These are phyloP conservation scores for Sophora flavescens DNA, from an alignment of 306 rosid species.

Conservation along the genomic window DNA sequence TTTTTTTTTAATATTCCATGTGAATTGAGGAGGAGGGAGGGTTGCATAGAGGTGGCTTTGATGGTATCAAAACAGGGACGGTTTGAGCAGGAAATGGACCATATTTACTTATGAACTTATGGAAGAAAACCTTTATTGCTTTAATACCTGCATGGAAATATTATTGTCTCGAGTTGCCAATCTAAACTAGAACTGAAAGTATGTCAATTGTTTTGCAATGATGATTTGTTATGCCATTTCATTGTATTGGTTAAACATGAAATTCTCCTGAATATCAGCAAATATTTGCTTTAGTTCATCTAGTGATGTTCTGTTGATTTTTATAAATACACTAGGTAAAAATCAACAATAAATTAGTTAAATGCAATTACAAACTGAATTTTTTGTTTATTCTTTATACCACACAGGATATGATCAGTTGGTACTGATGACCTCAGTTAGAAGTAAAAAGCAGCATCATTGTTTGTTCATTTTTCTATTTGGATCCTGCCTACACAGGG, in stretches of 20 bases:
- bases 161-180: slow-evolving; percentile 14
- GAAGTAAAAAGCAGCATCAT: slow-evolving; percentile 11
- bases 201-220: slow-evolving; percentile 25
- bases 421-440: slow-evolving; percentile 17
- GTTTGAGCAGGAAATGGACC: slow-evolving; percentile 27
- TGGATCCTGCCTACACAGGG: slow-evolving; percentile 34
- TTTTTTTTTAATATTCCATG: not conserved
- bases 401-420: slow-evolving; percentile 13
- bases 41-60: not conserved
- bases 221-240: not conserved
- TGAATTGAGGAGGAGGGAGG: not conserved
- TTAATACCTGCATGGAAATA: slow-evolving; percentile 24
- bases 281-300: slow-evolving; percentile 18
- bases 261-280: not conserved
- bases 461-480: slow-evolving; percentile 34
- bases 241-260: not conserved
- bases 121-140: slow-evolving; percentile 10
- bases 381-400: slow-evolving; percentile 20
- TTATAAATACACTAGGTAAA: not conserved
- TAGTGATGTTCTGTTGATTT: slow-evolving; percentile 18
- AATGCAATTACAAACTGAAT: slow-evolving; percentile 11
- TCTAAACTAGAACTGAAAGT: slow-evolving; percentile 13
- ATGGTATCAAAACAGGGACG: not conserved
- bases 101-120: slow-evolving; percentile 11
- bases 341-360: slow-evolving; percentile 17